Evolutionary conservation across 441 rosid species (phyloP), one percentile per base, ranked within the genome.

Genomic region (Erodium texanum): DNA sequence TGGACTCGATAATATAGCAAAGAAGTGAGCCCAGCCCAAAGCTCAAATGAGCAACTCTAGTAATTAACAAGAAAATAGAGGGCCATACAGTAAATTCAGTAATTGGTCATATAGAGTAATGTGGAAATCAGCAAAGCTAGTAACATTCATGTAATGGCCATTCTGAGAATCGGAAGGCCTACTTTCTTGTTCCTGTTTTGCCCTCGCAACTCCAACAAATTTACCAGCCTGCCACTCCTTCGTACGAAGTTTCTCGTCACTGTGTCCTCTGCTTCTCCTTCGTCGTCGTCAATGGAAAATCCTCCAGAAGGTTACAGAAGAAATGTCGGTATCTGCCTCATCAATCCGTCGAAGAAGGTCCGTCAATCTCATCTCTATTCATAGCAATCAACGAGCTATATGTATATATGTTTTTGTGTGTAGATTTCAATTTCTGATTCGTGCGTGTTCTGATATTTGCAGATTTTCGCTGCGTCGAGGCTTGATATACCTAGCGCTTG

Each of bases 381-480:
- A n/a, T n/a, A n/a, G n/a, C n/a, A n/a, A n/a, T n/a, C n/a, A n/a
- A n/a, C 5, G 8, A 5, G 0, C 38, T 0, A 10, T 8, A 11
- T 62, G 24, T 43, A 11, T 69, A 50, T 36, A 27, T 27, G 29
- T 27, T 27, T 27, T 27, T 1, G 23, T 22, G 45, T 14, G 43
- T 14, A 15, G 45, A 7, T 15, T 62, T 59, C 68, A 14, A 64
- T 16, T 3, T 10, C 1, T 69, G 12, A 0, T 36, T 38, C 24
- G 1, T 68, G 15, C 54, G 14, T 54, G 38, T 48, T 72, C 14
- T 16, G 59, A 23, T 24, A 11, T 22, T 36, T 76, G 71, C 77
- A 93, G 98, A 84, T 93, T 69, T 93, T 93, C 67, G 81, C 83
- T 69, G 97, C 97, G 12, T 85, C 96, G 66, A 90, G 97, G 74